These are phyloP conservation scores for Claviceps paspali DNA, from an alignment of 2,329 filamentous ascomycete species.

Conservation along the genomic window DNA sequence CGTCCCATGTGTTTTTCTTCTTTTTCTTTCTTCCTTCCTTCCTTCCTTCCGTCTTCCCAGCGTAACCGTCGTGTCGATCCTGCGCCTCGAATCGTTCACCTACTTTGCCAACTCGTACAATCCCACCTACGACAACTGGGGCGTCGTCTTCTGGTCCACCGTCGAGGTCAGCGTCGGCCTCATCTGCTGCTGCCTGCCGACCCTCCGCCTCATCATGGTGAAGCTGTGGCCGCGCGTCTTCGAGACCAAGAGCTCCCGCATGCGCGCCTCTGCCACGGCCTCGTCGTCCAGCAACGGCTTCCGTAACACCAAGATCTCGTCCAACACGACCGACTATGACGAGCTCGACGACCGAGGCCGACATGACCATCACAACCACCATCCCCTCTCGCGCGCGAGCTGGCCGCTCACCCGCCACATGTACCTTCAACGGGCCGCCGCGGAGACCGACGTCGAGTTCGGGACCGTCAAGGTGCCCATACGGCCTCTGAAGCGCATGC, in stretches of 20 bases:
- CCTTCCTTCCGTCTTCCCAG: conserved; percentile 7
- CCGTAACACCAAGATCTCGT: not conserved
- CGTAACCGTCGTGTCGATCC: conserved; percentile 12
- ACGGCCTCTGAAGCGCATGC: too few species aligned
- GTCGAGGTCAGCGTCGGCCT: conserved; percentile 14
- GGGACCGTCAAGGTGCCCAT: too few species aligned
- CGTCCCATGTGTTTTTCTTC: too few species aligned
- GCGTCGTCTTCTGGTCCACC: conserved; percentile 11
- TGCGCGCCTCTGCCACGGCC: not conserved
- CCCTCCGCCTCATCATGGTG: conserved; percentile 12
- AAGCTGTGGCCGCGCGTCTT: conserved; percentile 1
- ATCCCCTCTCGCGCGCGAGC: too few species aligned
- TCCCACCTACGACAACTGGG: conserved; percentile 12
- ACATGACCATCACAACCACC: too few species aligned
- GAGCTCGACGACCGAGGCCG: not conserved
- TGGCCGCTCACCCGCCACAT: too few species aligned
- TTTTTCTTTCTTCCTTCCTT: too few species aligned
- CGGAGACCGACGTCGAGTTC: too few species aligned
- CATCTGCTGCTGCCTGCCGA: conserved; percentile 14
- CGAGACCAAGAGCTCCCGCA: not conserved
- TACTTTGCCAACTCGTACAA: conserved; percentile 11
- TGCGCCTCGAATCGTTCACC: conserved; percentile 11
- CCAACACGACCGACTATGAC: not conserved
- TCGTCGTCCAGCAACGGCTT: conserved; percentile 3
- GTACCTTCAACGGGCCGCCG: too few species aligned